These are phyloP conservation scores for Ceratobasidium sp. DNA, from an alignment of 1,284 basidiomycete species.

Conservation along the genomic window DNA sequence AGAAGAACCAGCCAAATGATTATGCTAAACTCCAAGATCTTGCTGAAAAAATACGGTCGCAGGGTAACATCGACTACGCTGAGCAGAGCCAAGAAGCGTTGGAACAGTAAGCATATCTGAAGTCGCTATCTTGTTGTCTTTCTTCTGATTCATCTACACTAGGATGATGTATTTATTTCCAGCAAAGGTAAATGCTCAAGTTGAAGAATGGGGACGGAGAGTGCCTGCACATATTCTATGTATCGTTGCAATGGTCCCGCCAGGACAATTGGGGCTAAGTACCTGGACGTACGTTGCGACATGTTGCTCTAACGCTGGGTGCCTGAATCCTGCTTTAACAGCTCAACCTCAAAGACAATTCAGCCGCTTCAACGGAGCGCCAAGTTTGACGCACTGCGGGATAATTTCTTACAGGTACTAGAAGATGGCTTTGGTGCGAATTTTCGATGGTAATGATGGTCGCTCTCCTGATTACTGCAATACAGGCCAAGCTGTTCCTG, in stretches of 20 bases:
- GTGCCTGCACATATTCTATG: no score
- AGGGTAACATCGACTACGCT: neutral
- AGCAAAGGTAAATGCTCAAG: no score
- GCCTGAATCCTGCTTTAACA: neutral
- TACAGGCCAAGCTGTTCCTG: no score
- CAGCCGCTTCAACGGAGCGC: neutral
- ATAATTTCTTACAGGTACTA: neutral
- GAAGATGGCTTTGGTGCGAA: neutral
- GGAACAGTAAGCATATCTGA: neutral
- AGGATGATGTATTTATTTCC: no score
- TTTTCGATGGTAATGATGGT: no score
- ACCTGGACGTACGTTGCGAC: neutral
- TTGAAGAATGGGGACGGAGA: no score
- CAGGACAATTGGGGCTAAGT: neutral
- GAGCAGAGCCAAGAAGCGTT: neutral
- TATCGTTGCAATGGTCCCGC: neutral
- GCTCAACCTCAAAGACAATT: neutral
- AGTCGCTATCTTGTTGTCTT: no score
- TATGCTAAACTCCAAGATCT: no score
- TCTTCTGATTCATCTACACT: no score
- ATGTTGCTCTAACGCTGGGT: neutral
- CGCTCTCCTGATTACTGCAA: no score
- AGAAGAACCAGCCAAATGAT: no score
- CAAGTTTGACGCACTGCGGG: neutral
- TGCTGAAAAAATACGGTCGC: neutral